Conservation (phyloP, 129 eudicot species). For the Chrysanthemum seticuspe region DNA sequence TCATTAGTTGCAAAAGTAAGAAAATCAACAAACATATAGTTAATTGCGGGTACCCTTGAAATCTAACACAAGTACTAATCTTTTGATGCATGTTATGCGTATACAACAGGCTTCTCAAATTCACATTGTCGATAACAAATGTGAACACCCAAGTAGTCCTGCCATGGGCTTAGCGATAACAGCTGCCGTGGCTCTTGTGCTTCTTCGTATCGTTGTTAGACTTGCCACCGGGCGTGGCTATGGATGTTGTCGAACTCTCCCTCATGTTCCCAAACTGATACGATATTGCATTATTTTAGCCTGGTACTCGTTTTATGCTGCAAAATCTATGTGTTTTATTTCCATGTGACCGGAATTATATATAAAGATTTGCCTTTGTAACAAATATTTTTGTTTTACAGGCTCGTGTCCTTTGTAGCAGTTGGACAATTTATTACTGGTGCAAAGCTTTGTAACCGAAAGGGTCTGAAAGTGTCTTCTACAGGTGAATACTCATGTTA, state of each 20-base stretch:
- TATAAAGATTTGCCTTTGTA: neutral
- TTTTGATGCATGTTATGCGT: neutral
- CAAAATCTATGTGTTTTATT: neutral
- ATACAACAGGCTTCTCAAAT: constrained; percentile 24
- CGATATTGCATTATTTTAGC: constrained; percentile 24
- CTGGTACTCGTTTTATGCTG: constrained; percentile 10
- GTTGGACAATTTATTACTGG: constrained; percentile 23
- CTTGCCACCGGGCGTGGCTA: constrained; percentile 32
- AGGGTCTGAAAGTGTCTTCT: neutral
- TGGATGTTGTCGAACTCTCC: constrained; percentile 19
- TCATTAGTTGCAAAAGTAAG: no score
- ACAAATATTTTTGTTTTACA: neutral
- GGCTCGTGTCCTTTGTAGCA: constrained; percentile 26
- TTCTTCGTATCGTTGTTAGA: constrained; percentile 28
- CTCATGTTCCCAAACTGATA: constrained; percentile 27
- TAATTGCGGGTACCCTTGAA: no score
- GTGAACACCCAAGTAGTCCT: no score
- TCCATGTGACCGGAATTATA: neutral
- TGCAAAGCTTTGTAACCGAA: constrained; percentile 15
- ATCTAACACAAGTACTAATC: neutral
- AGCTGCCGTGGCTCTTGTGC: constrained; percentile 17
- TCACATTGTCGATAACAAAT: neutral
- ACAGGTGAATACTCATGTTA: neutral
- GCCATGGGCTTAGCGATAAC: no score
- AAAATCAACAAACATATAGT: no score